These are phyloP conservation scores for Suhomyces bolitotheri DNA, from an alignment of 1,139 yeast species.

Conservation along the genomic window DNA sequence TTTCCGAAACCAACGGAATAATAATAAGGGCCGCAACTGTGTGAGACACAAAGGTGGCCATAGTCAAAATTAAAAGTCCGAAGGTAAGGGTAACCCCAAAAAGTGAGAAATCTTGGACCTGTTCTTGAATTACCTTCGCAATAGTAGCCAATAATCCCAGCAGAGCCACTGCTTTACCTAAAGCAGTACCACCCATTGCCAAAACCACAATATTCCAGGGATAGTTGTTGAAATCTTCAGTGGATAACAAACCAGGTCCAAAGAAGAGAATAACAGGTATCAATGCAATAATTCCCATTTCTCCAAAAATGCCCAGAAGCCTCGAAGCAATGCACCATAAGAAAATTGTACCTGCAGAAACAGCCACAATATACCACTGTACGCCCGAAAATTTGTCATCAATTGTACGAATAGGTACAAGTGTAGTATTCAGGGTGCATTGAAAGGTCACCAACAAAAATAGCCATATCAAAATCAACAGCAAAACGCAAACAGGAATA, in stretches of 20 bases:
- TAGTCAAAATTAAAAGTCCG: constrained; percentile 62
- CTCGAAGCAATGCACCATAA: constrained; percentile 71
- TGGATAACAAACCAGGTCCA: constrained; percentile 66
- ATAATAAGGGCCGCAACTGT: constrained; percentile 76
- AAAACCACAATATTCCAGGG: constrained; percentile 77
- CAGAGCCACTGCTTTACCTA: constrained; percentile 72
- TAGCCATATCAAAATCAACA: constrained; percentile 57
- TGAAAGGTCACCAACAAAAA: constrained; percentile 59
- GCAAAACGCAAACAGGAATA: constrained; percentile 59
- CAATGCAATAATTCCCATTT: constrained; percentile 69
- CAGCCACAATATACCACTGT: constrained; percentile 63
- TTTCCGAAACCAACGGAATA: constrained; percentile 67
- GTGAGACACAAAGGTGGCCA: constrained; percentile 76
- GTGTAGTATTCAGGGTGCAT: constrained; percentile 37
- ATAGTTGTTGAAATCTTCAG: constrained; percentile 68
- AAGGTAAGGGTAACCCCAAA: constrained; percentile 65
- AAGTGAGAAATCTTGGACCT: constrained; percentile 56
- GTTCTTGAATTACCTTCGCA: constrained; percentile 55
- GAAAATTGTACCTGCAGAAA: constrained; percentile 56
- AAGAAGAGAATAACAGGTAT: constrained; percentile 66
- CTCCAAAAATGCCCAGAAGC: constrained; percentile 59
- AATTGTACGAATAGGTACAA: constrained; percentile 56
- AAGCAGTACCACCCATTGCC: constrained; percentile 79
- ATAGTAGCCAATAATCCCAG: constrained; percentile 68
- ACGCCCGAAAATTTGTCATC: constrained; percentile 58